These are phyloP conservation scores for Rhypophila decipiens DNA, from an alignment of 495 filamentous ascomycete genomes.

Conservation along the genomic window DNA sequence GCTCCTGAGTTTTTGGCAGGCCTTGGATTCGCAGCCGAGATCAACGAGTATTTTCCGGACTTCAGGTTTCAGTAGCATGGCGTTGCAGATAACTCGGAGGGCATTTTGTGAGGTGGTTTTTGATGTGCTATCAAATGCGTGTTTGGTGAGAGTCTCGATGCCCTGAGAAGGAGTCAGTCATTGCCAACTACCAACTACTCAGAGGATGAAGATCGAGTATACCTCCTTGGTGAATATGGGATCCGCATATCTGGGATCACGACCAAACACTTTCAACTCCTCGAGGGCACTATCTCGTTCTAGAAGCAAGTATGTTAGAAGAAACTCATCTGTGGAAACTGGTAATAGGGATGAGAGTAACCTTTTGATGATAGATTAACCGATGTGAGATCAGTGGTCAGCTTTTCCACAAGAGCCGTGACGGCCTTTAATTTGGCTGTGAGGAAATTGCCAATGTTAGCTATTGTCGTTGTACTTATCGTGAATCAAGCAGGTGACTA, in stretches of 20 bases:
- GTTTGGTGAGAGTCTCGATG: conserved; percentile 61
- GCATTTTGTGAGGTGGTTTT: conserved; percentile 65
- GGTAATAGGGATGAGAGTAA: no score
- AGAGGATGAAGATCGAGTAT: no score
- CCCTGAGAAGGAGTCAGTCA: conserved; percentile 51
- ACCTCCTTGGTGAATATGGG: conserved; percentile 77
- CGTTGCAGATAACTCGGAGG: conserved; percentile 80
- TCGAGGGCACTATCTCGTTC: conserved; percentile 60
- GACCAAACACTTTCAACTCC: conserved; percentile 72
- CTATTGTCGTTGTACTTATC: no score
- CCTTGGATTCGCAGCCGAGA: conserved; percentile 63
- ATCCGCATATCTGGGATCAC: conserved; percentile 61
- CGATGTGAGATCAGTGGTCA: conserved; percentile 53
- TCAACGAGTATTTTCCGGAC: conserved; percentile 78
- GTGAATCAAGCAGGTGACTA: background rate
- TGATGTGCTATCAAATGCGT: conserved; percentile 62
- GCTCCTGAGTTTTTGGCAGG: conserved; percentile 66
- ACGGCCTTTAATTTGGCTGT: conserved; percentile 63
- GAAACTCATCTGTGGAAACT: no score
- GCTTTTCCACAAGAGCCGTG: conserved; percentile 48
- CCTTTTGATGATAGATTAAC: conserved; percentile 48
- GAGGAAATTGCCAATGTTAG: conserved; percentile 8
- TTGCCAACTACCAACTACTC: no score
- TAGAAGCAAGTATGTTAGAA: no score
- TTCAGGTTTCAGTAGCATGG: conserved; percentile 62